Base-by-base conservation (phyloP, 1,284 basidiomycete genomes). In the Malassezia sympodialis region DNA sequence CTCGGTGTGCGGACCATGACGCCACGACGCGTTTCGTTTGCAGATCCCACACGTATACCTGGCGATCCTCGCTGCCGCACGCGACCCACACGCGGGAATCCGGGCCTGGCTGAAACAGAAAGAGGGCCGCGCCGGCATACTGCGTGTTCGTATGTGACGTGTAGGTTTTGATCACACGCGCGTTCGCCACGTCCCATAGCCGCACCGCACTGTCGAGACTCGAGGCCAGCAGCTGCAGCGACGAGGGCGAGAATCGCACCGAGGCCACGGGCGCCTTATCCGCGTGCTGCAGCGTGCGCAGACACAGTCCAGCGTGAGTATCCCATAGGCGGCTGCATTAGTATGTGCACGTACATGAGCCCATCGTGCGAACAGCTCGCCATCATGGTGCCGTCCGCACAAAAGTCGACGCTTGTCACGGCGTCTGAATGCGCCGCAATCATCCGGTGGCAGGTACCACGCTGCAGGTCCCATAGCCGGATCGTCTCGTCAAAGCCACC, bases 401-500 rank as follows among this genome's bases (percentile, higher is more conserved):
- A 96, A 79, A 96, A 99, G 53, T 83, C 83, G 1, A 96, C 88
- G 10, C 86, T 84, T 49, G 89, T 91, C 19, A 98, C 89, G 11
- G 94, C 90, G 74, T 98, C 94, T 0, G 89, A 90, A 78, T 98
- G 94, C 0, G 94, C 94, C 15, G 91, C 88, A 24, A 73, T 71
- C 41, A 56, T 57, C 2, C 67, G 62, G 43, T 72, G 72, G 40
- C 72, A 71, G 15, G 56, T 58, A 26, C 56, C 56, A 80, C 84
- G 79, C 28, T 85, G 82, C n/a, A 93, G 84, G 72, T 96, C 90
- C 93, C 93, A 98, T 3, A 96, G 80, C 35, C 89, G 82, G 8
- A 96, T 87, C 10, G 87, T 89, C 78, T 98, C 93, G 66, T 98
- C 93, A 66, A 88, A 93, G 1, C 86, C 85, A 14, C 91, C 93